Percentiles rank a stretch among this genome's conserved stretches.
phyloP scores from a whole-genome alignment of 202 grass and related monocot species.

The Cymbopogon flexuosus region DNA sequence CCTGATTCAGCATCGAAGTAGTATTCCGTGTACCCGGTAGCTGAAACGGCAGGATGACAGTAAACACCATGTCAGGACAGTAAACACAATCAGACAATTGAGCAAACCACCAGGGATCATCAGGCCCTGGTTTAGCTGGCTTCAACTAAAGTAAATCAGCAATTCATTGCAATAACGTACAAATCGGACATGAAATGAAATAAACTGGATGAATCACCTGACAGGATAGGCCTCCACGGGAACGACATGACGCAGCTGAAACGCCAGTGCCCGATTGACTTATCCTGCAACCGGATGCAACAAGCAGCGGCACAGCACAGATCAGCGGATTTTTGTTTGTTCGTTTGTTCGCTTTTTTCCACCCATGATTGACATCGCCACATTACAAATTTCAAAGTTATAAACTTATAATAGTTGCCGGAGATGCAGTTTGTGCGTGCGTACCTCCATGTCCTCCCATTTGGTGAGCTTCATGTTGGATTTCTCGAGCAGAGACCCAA shows the following conservation, averaged over 20 bases:
- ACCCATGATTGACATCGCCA: neutral
- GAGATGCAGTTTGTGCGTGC: neutral
- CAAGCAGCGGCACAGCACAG: neutral
- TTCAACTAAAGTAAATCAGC: neutral
- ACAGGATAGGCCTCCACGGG: slow-evolving; percentile 90
- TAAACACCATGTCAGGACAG: neutral
- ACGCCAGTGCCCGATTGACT: slow-evolving; percentile 85
- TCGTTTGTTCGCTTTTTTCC: neutral
- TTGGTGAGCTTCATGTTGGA: slow-evolving; percentile 89
- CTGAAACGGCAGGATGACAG: slow-evolving; percentile 26
- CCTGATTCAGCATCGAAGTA: slow-evolving; percentile 66
- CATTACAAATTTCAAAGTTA: neutral
- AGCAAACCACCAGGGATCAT: too few relatives aligned
- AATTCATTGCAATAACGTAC: neutral
- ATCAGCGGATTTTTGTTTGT: neutral
- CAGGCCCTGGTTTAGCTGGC: neutral
- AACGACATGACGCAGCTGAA: slow-evolving; percentile 98
- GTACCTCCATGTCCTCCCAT: slow-evolving; percentile 77
- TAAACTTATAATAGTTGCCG: neutral
- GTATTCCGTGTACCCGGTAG: slow-evolving; percentile 90
- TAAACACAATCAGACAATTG: neutral
- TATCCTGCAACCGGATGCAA: slow-evolving; percentile 52
- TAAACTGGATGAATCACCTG: slow-evolving; percentile 35
- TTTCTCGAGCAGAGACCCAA: slow-evolving; percentile 75
- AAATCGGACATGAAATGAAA: neutral